Evolutionary conservation across 129 eudicot genomes (phyloP), one percentile per base, ranked within the genome.

Genomic region (Helichrysum umbraculigerum): DNA sequence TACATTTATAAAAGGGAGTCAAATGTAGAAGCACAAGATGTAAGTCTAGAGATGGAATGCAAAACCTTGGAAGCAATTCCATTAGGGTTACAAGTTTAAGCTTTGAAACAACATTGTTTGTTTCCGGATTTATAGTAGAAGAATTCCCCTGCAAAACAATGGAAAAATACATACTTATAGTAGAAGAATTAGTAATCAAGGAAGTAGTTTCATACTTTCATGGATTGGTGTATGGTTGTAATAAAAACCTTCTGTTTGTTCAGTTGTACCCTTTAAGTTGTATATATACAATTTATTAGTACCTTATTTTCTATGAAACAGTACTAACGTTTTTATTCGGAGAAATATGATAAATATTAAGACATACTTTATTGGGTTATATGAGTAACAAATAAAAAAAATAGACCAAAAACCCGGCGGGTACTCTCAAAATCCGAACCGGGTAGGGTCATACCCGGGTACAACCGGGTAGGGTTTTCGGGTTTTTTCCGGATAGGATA

Each of bases 1-100:
- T 94, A 94, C 78, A 76, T 89, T 50, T 91, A 94, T 56, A 94
- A 89, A 64, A 85, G 75, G 70, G 98, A 88, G 52, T 73, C 71
- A 5, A 52, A 15, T 54, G 41, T 65, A 19, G 87, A 83, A 82
- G 51, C 84, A 33, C 76, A 79, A 60, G 88, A 77, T 44, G 87
- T 63, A 70, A 80, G 76, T 80, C 71, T 67, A 60, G 79, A 83
- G 37, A 75, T 87, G 68, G 93, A 91, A 76, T 84, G 73, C 29
- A 86, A 70, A 42, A 72, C 79, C 42, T 7, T 74, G 19, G 92
- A 84, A 57, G 74, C 76, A 66, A 79, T 72, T 75, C 70, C 85
- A 44, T 63, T 86, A 67, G 83, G 78, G 64, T 76, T 85, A 61
- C 77, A 83, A 85, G 88, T 81, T 76, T 76, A 58, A 32, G 21